Evolutionary conservation across 1,139 yeast genomes (phyloP).

Genomic region (Magnusiomyces ingens): DNA sequence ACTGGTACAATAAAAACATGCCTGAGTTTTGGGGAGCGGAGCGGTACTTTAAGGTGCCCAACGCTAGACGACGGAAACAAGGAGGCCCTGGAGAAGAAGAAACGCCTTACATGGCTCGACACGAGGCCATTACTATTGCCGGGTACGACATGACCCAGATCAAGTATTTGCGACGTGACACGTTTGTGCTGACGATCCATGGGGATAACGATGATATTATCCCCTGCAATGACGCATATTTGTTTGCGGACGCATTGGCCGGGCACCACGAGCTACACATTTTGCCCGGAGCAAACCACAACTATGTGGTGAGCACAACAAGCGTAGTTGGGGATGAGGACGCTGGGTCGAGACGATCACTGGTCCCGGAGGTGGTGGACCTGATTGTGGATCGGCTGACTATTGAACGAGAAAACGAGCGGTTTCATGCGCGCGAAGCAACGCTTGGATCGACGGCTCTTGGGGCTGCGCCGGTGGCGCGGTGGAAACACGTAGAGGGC

Average conservation of each 20-base stretch:
- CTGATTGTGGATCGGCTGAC: constrained; percentile 47
- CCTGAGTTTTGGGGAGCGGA: constrained; percentile 33
- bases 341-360: constrained; percentile 39
- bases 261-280: constrained; percentile 54
- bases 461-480: not conserved
- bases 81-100: constrained; percentile 40
- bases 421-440: constrained; percentile 43
- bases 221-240: constrained; percentile 56
- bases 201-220: constrained; percentile 63
- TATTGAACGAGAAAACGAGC: constrained; percentile 43
- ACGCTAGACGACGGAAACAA: constrained; percentile 34
- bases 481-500: constrained; percentile 34
- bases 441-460: constrained; percentile 6
- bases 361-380: constrained; percentile 49
- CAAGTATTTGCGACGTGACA: constrained; percentile 37
- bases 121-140: constrained; percentile 53
- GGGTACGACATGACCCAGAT: constrained; percentile 43
- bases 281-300: constrained; percentile 71
- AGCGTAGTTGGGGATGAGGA: constrained; percentile 2
- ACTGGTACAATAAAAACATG: constrained; percentile 31
- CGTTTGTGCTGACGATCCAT: constrained; percentile 60
- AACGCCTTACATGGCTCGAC: constrained; percentile 29
- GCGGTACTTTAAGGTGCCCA: constrained; percentile 27
- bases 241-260: constrained; percentile 50
- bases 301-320: constrained; percentile 35